Conservation (phyloP, 1,139 yeast genomes). For the Sugiyamaella sp. region DNA sequence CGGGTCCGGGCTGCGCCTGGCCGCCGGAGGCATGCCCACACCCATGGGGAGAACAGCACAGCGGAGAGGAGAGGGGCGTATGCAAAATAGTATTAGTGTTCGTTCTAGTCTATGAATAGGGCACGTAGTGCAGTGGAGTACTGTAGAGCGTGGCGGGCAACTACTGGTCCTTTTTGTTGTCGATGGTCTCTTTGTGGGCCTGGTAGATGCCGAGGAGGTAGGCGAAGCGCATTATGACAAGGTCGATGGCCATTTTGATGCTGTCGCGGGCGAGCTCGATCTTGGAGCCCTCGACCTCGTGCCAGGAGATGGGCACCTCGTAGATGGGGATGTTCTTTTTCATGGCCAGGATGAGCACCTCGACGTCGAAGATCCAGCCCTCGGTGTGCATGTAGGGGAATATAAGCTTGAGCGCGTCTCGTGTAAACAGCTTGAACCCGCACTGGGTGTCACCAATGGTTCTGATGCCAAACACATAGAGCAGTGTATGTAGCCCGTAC, state of each 20-base stretch:
- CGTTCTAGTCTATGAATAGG: no score
- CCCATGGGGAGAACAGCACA: no score
- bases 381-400: conserved; percentile 96
- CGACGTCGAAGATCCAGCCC: conserved; percentile 98
- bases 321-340: conserved; percentile 65
- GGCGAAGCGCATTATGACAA: conserved; percentile 88
- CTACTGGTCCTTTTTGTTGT: conserved; percentile 12
- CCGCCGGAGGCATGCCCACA: no score
- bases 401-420: conserved; percentile 60
- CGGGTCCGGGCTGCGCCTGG: no score
- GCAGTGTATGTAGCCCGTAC: conserved; percentile 89
- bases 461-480: conserved; percentile 85
- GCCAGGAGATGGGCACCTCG: conserved; percentile 94
- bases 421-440: conserved; percentile 90
- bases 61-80: no score
- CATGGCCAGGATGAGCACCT: conserved; percentile 77
- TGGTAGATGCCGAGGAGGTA: conserved; percentile 81
- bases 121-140: no score
- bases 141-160: not conserved
- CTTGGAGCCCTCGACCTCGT: conserved; percentile 93
- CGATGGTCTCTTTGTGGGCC: conserved; percentile 37
- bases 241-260: conserved; percentile 91
- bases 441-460: conserved; percentile 92
- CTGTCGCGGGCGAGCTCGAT: conserved; percentile 91
- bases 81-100: no score